phyloP scores from a whole-genome alignment of 805 yeast genomes.

The Scheffersomyces amazonensis region DNA sequence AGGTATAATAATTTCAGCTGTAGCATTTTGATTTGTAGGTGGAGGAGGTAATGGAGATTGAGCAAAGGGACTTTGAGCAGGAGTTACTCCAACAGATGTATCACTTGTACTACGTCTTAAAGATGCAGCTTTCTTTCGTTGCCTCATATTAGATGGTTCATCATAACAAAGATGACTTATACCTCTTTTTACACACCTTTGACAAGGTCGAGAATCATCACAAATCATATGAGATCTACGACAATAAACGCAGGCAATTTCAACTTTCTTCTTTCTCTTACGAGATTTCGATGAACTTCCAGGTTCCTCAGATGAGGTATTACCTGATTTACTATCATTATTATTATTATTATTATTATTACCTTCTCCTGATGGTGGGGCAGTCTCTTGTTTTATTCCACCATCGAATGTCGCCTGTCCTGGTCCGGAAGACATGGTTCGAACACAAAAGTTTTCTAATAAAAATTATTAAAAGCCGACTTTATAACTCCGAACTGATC shows the following conservation, averaged over 20 bases:
- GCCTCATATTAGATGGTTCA: constrained; percentile 51
- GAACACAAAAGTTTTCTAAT: background rate
- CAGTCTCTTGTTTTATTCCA: background rate
- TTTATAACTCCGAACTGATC: too few species aligned
- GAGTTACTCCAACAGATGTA: constrained; percentile 2
- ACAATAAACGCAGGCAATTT: constrained; percentile 83
- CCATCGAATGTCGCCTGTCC: background rate
- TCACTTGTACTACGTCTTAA: constrained; percentile 13
- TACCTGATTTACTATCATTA: background rate
- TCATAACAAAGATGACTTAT: constrained; percentile 87
- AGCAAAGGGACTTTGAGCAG: constrained; percentile 5
- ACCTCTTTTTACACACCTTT: constrained; percentile 79
- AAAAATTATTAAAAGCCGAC: too few species aligned
- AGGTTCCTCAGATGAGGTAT: background rate
- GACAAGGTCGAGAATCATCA: constrained; percentile 73
- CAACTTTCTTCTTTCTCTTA: constrained; percentile 50
- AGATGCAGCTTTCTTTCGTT: constrained; percentile 35
- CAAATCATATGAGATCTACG: constrained; percentile 94
- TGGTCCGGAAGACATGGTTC: background rate
- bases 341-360: background rate
- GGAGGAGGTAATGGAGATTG: constrained; percentile 16
- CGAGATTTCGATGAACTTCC: constrained; percentile 7
- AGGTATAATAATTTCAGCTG: background rate
- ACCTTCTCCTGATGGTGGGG: too few species aligned
- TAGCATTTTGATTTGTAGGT: background rate